Evolutionary conservation across 192 early-diverging fungal species (phyloP), one percentile per base, ranked within the genome.

Genomic region (Lobulomyces angularis): DNA sequence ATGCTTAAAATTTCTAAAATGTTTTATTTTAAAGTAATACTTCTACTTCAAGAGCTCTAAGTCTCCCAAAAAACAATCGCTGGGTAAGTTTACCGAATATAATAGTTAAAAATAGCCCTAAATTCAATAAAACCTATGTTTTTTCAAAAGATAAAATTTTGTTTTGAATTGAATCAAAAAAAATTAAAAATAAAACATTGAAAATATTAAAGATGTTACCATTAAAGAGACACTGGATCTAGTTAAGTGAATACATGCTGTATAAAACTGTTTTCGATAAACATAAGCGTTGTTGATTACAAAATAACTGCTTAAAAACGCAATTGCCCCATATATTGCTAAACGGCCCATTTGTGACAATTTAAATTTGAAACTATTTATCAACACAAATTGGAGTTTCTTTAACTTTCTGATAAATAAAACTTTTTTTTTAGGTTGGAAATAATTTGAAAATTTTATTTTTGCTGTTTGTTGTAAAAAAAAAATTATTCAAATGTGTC

Each of bases 31-130:
- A 11, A 8, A 3, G 14, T 9, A 51, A 17, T 60, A 82, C 83
- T 63, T 97, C 94, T 16, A 95, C 84, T 61, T 97, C 94, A 35
- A 91, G 67, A 4, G 86, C 79, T 24, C 94, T 67, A 48, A 97
- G 74, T 22, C 67, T 68, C 16, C 94, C 94, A 77, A 97, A 95
- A 55, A 93, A 91, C 2, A 86, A 51, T 16, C 78, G 62, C 35
- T 88, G 83, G 26, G 91, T 52, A 18, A 71, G 43, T 40, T 81
- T 79, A 5, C 91, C 88, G 8, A 81, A 44, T 38, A 94, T 41
- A 23, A 95, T 81, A 1, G 81, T 82, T 17, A 90, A 32, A 43
- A 83, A 81, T 35, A 85, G 45, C 2, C 73, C 79, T 58, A 86
- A 75, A 61, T 87, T 88, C 22, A 89, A 65, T 11, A 90, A 65